Conservation (phyloP, 2,329 filamentous ascomycete genomes). For the Endocalyx cinctus region DNA sequence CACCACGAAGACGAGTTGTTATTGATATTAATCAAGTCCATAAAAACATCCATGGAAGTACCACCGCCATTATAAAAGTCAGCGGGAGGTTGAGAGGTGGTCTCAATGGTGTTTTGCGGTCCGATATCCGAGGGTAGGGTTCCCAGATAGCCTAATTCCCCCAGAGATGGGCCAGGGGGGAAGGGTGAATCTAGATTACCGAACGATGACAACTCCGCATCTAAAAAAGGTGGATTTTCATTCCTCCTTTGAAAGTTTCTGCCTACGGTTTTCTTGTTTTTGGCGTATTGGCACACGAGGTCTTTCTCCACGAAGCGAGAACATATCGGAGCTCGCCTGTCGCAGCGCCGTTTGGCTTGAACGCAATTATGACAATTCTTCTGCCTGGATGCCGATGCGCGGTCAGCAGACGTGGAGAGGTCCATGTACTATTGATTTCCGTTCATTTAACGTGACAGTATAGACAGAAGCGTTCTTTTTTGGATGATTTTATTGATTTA, state of each 20-base stretch:
- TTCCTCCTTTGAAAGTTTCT: background rate
- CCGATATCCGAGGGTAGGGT: background rate
- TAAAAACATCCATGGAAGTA: conserved; percentile 5
- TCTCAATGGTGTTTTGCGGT: background rate
- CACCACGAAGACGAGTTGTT: conserved; percentile 8
- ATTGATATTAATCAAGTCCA: conserved; percentile 6
- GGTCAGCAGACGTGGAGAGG: too few relatives aligned
- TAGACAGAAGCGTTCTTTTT: too few relatives aligned
- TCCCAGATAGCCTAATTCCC: background rate
- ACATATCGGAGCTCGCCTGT: conserved; percentile 32
- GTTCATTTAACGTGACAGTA: too few relatives aligned
- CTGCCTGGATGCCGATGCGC: conserved; percentile 18
- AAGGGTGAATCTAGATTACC: background rate
- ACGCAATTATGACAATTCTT: conserved; percentile 35
- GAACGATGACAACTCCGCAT: background rate
- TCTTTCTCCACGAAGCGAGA: conserved; percentile 33
- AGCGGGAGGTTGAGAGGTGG: background rate
- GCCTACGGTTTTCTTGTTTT: conserved; percentile 7
- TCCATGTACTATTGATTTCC: too few relatives aligned
- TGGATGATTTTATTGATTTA: too few relatives aligned
- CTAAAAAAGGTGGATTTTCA: background rate
- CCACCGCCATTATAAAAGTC: conserved; percentile 1
- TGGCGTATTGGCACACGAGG: conserved; percentile 25
- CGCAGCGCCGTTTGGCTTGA: conserved; percentile 34
- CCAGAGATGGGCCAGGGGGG: background rate